Evolutionary conservation across 2,329 filamentous ascomycete species (phyloP).

Genomic region (Apiospora sp.): DNA sequence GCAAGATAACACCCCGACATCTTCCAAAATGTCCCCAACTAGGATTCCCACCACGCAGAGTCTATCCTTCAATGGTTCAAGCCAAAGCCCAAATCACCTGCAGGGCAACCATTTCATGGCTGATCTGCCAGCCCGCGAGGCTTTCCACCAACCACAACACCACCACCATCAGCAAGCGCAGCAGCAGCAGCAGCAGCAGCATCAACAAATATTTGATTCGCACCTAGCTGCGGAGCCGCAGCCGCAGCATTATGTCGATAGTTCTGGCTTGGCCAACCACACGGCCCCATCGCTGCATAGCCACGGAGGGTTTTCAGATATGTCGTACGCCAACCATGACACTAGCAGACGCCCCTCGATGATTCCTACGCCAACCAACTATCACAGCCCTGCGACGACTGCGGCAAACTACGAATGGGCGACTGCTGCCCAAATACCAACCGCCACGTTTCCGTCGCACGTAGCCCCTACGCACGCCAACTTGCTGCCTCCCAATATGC

Average conservation of each 20-base stretch:
- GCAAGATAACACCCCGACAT: constrained; percentile 44
- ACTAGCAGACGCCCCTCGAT: constrained; percentile 22
- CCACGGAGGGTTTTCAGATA: constrained; percentile 18
- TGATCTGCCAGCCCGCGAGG: constrained; percentile 17
- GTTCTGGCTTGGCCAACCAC: constrained; percentile 39
- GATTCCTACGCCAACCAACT: constrained; percentile 1
- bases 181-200: constrained; percentile 31
- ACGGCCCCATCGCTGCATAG: constrained; percentile 43
- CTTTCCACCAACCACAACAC: constrained; percentile 11
- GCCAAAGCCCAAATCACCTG: constrained; percentile 45
- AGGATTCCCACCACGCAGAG: constrained; percentile 46
- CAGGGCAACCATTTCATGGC: constrained; percentile 49
- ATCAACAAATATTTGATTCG: constrained; percentile 28
- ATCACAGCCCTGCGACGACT: constrained; percentile 17
- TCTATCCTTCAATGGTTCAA: constrained; percentile 45
- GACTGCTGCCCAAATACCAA: not conserved
- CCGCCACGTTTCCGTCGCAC: constrained; percentile 5
- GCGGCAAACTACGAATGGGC: constrained; percentile 15
- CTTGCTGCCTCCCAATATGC: not conserved
- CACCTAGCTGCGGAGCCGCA: constrained; percentile 29
- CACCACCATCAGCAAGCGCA: constrained; percentile 28
- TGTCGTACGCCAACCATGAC: constrained; percentile 25
- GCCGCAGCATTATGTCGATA: constrained; percentile 38
- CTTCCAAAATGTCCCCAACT: constrained; percentile 46
- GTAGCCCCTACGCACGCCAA: not conserved